Evolutionary conservation across 306 rosid genomes (phyloP), one percentile per base, ranked within the genome.

Genomic region (Vigna hirtella): DNA sequence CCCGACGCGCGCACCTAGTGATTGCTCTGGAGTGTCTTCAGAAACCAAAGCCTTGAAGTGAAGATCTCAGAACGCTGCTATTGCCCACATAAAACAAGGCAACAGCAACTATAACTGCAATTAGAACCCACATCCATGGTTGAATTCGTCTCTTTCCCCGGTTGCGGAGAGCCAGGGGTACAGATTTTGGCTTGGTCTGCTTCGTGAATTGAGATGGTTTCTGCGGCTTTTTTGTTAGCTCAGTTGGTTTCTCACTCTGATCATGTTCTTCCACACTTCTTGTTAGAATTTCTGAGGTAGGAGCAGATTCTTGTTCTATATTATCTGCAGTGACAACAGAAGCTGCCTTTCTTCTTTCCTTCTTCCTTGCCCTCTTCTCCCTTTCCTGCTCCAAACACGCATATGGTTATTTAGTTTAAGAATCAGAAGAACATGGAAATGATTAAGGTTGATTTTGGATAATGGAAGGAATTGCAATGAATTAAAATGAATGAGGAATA

Each of bases 71-170:
- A 17, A 81, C 63, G 83, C 79, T 78, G 85, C 67, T 72, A 56
- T 85, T 83, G 75, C 89, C 96, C 70, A 88, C 38, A 49, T 77
- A 81, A 77, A 86, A 82, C 81, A 89, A 63, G 77, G 82, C 92
- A 65, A 83, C 77, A 45, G 66, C 80, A 67, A 67, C 77, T 62
- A 87, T 40, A 40, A 81, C 9, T 1, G 86, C 48, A 61, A 87
- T 74, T 36, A 82, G 28, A 45, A 51, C 82, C 97, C 97, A 93
- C 93, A 93, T 88, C 97, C 91, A 93, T 64, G 93, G 79, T 52
- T 93, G 97, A 84, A 91, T 82, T 81, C 86, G 89, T 58, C 88
- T 93, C 86, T 86, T 93, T 17, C 86, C 85, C 17, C 97, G 86
- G 88, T 86, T 93, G 69, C 97, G 91, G 30, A 91, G 84, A 72